Base-by-base conservation (phyloP, 2,329 filamentous ascomycete genomes). In the Epichloe sylvatica region DNA sequence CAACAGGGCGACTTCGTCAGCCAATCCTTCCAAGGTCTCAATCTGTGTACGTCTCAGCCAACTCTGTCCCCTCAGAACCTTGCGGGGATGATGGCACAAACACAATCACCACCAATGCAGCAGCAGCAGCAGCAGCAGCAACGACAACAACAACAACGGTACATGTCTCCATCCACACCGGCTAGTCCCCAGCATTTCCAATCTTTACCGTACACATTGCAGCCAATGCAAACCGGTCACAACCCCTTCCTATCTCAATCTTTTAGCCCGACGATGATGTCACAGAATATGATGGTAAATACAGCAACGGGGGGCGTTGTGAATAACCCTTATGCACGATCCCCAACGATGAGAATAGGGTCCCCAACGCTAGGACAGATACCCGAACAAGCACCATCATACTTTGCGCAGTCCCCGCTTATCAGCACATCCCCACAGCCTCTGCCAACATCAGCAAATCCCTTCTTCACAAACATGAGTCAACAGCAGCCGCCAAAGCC, bases 1-100 rank as follows among this genome's bases (percentile, higher is more conserved):
- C 69, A 67, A 55, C 55, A 68, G 45, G 55, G 57, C 8, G 66
- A 68, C 44, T 51, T 58, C 11, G 65, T 89, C 17, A 79, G 81
- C 54, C 78, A 84, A 57, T 80, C 84, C 1, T 85, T 95, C 59
- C 83, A 90, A 60, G 80, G 78, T 54, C 74, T 95, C 65, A 81
- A 86, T 37, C 69, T 94, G 2, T 79, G 78, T 23, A 64, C 64
- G 46, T 53, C 68, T 39, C 79, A 80, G 56, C 78, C 52, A 33
- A 49, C 78, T 37, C 70, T 89, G n/a, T 13, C 37, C 9, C 13
- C 39, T 7, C 80, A 89, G 59, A 81, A 83, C 49, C 90, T 86
- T 1, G 84, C 85, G 49, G 85, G 30, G n/a, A 38, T 43, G 17
- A 38, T 34, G 15, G 25, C 43, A 15, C 51, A 43, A 21, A 33